Base-by-base conservation (phyloP, 139 green algal species). In the Chlamydomonas asymmetrica region DNA sequence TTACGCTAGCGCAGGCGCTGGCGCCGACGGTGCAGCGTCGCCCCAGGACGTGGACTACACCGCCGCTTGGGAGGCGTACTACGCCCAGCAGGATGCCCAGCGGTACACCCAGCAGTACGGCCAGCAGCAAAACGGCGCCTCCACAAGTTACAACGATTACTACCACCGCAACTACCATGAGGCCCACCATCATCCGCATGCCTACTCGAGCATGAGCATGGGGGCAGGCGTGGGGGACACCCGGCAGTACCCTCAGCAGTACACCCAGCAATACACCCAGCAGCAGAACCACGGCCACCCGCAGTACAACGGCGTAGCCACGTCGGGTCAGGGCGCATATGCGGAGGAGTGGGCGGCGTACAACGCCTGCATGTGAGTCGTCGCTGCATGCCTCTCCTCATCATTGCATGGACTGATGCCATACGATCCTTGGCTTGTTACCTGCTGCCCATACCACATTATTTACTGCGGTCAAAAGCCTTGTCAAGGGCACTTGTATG, bases 41-140 rank as follows among this genome's bases (percentile, higher is more conserved):
- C 20, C 29, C 52, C n/a, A 37, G 50, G 37, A 52, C 1, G 38
- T 38, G 1, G 49, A 63, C 18, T 31, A 27, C 1, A 52, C 49
- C 4, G 67, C 67, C 7, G 67, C 67, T 6, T 74, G 67, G 67
- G 67, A 50, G 35, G 3, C 29, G 67, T 74, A 74, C 49, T 74
- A 56, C 48, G 16, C 48, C 20, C 48, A 56, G 48, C 48, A 56
- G 16, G 16, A 76, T 41, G 35, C 27, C 29, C 39, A 67, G 27
- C 54, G 29, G 16, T 56, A 76, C 59, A 32, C 27, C 29, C 39
- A 67, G 27, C 54, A 63, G 54, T 43, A 25, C 49, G n/a, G 39
- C 18, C 49, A 35, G 16, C 32, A 6, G 4, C 6, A 63, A n/a
- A 10, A 20, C 59, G 5, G 18, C n/a, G n/a, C n/a, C n/a, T n/a